Evolutionary conservation across 345 rosid genomes (phyloP), one percentile per base, ranked within the genome.

Genomic region (Euphorbia lathyris): DNA sequence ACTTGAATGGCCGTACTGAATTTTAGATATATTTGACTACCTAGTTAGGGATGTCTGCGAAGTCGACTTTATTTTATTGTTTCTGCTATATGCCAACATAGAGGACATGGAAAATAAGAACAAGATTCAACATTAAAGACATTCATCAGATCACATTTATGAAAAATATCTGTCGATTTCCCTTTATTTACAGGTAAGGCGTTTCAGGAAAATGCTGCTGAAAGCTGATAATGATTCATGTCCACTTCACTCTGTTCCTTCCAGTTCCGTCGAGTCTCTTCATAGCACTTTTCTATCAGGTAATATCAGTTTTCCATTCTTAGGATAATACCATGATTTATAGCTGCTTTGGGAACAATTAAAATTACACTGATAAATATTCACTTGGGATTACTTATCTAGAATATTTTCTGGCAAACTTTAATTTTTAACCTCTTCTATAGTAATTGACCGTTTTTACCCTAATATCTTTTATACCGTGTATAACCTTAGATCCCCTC

Each of bases 201-300:
- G 90, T 40, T 92, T 95, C 79, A 79, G 82, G 71, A 88, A 86
- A 82, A 51, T 90, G 72, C 70, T 92, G 66, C 85, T 76, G 84
- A 92, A 92, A 83, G 94, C 87, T 56, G 90, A 84, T 74, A 83
- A 68, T 62, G 80, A 79, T 64, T 82, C 90, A 14, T 90, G 91
- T 80, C 84, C 91, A 50, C 74, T 47, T 67, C 78, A 84, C 74
- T 52, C 88, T 22, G 63, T 95, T 74, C 82, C 86, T 26, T 69
- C 88, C 8, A 8, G 68, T 58, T 83, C 84, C 59, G 63, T 92
- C 0, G 94, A 85, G 75, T 70, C 86, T 13, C 78, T 88, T 64
- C 86, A 25, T 52, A 53, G 77, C 32, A 65, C 22, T 72, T 95
- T 86, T 60, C 59, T 27, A 40, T 81, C 91, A 3, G 98, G 99